Base-by-base conservation (phyloP, 768 basidiomycete species). In the Amanita fuliginea region DNA sequence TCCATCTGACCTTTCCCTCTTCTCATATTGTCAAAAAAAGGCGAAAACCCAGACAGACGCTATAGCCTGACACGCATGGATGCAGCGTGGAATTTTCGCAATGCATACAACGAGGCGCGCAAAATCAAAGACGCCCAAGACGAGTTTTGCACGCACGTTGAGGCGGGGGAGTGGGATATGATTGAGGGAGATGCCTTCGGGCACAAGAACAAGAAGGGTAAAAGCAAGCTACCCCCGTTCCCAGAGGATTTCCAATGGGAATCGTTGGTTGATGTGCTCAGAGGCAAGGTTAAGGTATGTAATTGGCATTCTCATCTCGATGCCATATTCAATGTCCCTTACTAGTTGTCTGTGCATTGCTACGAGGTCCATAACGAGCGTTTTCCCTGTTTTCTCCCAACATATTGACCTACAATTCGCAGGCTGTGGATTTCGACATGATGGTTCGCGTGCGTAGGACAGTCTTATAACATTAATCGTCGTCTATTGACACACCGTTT, bases 201-300 rank as follows among this genome's bases (percentile, higher is more conserved):
- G 16, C 18, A 39, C 43, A 42, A 42, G 55, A 53, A n/a, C 49
- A 53, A 18, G 54, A 46, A 28, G 4, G 35, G 18, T 8, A 36
- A 36, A 6, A 16, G 26, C 13, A 41, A 37, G 32, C 33, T 24
- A 26, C 51, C 48, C 21, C 8, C 16, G 1, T 86, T 85, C 60
- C 89, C 88, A 0, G 75, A 85, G 34, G 73, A 77, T 45, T 60
- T 87, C 47, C 75, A 83, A 57, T 83, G 79, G 81, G 83, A 85
- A 54, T 69, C 79, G 0, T 64, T 87, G 6, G 77, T 85, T 0
- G 85, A 88, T 47, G 74, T 85, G 3, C 57, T 88, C 35, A 66
- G 88, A 33, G 89, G 88, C 2, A 74, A 74, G 40, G 85, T 88
- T 57, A 88, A 83, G 69, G 85, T 83, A 40, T 49, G 53, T 53